A percentile compares a stretch with the other conserved stretches of the same genome.
Conservation (phyloP, 495 filamentous ascomycete species). For the Chaetomium tenue region DNA sequence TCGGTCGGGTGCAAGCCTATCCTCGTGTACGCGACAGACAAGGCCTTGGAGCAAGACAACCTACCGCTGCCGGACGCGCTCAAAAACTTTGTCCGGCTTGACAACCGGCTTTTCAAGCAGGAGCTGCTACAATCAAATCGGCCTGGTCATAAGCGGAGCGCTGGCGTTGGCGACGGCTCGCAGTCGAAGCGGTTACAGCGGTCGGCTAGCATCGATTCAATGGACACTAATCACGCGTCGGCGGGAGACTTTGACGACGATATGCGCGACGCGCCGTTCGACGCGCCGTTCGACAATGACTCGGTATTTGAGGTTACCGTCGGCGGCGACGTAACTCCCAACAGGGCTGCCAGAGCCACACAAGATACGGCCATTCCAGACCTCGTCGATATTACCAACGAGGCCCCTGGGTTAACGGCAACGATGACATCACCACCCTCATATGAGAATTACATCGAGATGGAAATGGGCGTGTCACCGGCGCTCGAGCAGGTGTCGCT, state of each 20-base stretch:
- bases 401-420: not conserved
- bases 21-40: conserved; percentile 46
- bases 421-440: not conserved
- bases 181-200: conserved; percentile 31
- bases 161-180: conserved; percentile 1
- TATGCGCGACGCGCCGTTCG: conserved; percentile 28
- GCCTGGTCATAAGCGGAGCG: conserved; percentile 25
- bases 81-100: conserved; percentile 44
- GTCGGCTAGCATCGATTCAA: conserved; percentile 36
- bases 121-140: conserved; percentile 38
- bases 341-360: not conserved
- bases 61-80: conserved; percentile 42
- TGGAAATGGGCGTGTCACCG: conserved; percentile 5
- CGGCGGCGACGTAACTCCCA: not conserved
- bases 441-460: conserved; percentile 17
- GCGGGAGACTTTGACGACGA: conserved; percentile 33
- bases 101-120: conserved; percentile 47
- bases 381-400: conserved; percentile 1
- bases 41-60: conserved; percentile 37
- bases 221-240: conserved; percentile 41
- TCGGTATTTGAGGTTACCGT: not conserved
- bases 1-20: conserved; percentile 35
- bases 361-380: conserved; percentile 1
- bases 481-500: conserved; percentile 22
- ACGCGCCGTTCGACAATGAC: conserved; percentile 20